Evolutionary conservation across 2,329 filamentous ascomycete genomes (phyloP), one percentile per base, ranked within the genome.

Genomic region (Penicillium palitans): DNA sequence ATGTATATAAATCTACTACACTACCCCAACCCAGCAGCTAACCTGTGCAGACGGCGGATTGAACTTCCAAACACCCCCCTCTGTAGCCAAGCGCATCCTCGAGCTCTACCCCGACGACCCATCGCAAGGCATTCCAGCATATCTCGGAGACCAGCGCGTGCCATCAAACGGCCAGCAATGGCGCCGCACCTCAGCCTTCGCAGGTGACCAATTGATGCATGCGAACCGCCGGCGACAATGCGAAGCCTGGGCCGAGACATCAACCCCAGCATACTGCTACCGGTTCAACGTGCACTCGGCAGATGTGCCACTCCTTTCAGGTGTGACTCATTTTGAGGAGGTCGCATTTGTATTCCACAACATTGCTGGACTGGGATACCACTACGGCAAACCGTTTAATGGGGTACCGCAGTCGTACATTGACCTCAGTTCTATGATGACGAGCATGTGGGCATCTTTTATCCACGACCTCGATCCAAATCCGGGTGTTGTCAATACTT

Each of bases 241-340:
- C 60, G 74, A 83, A 63, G 74, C 76, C 1, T 86, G 82, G 80
- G 75, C 82, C 13, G 73, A 73, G 10, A 71, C 76, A 31, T 73
- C 75, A 15, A 66, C 83, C 2, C 75, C 81, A 7, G 83, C 83
- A 10, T 88, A 85, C 75, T 83, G 81, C 66, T 88, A 87, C 73
- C 80, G 83, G 47, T 88, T 88, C 77, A 84, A 88, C 66, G 83
- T 83, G 9, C 70, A 61, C 29, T 48, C 80, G 0, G 76, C 78
- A 4, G 80, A 82, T 10, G 63, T 79, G 1, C 70, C 76, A 0
- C 72, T 74, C 12, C 70, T 74, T 1, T 67, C 73, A 1, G 81
- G 81, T 0, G 80, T 79, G 0, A 79, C 79, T 0, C 85, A 87
- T 68, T 87, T 86, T 68, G 77, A 80, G 56, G 82, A 84, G 67